These are phyloP conservation scores for Trichomonas tenax DNA, from an alignment of 208 protist genomes.

Conservation along the genomic window DNA sequence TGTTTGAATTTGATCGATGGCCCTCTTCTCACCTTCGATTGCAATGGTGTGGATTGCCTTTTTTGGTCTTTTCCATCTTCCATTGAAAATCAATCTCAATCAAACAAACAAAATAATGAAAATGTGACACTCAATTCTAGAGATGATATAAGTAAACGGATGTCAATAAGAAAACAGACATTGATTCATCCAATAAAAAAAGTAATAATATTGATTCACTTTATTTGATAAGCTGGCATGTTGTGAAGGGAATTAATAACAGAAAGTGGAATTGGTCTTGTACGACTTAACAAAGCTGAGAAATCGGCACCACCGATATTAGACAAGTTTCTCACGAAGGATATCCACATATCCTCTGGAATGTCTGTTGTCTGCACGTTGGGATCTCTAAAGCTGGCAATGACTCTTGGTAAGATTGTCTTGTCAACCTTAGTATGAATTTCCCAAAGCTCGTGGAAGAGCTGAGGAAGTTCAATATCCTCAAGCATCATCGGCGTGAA, in stretches of 20 bases:
- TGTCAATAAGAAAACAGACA: neutral
- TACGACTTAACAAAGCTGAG: neutral
- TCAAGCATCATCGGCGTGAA: neutral
- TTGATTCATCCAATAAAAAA: neutral
- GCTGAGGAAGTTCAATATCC: neutral
- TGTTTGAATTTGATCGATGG: too few species aligned
- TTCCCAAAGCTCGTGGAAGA: slow-evolving; percentile 14
- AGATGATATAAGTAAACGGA: too few species aligned
- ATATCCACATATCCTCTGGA: slow-evolving; percentile 19
- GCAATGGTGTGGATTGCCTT: too few species aligned
- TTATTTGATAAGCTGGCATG: neutral
- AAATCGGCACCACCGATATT: neutral
- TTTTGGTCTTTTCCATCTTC: too few species aligned
- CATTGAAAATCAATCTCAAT: too few species aligned
- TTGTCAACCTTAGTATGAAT: neutral
- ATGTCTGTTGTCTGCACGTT: neutral
- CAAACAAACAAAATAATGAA: too few species aligned
- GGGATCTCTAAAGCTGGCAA: neutral
- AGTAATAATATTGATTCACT: neutral
- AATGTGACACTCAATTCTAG: too few species aligned
- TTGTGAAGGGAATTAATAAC: neutral
- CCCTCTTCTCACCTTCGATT: too few species aligned
- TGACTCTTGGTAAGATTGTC: neutral
- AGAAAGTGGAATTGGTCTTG: neutral
- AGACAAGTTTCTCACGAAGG: neutral